Conservation (phyloP, 441 rosid genomes). For the Codiaeum variegatum region DNA sequence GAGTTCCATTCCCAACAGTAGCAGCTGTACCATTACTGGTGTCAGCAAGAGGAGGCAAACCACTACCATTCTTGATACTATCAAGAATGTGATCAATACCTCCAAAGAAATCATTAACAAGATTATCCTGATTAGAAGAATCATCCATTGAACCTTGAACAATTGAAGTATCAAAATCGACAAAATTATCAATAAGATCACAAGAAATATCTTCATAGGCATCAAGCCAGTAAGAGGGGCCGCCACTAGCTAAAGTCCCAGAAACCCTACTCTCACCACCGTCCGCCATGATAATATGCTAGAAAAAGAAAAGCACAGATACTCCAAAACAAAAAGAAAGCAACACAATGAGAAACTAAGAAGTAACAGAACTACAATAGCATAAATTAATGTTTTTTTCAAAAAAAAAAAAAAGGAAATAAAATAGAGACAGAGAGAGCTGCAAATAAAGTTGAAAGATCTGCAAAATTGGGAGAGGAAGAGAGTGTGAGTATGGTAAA, state of each 20-base stretch:
- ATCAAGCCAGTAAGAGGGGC: conserved; percentile 86
- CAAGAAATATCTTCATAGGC: conserved; percentile 80
- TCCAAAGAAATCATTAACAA: conserved; percentile 71
- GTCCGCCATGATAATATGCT: conserved; percentile 40
- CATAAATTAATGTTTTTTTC: not conserved
- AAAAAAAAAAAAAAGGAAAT: not conserved
- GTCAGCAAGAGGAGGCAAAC: conserved; percentile 39
- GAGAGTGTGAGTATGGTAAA: conserved; percentile 20
- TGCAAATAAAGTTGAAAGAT: not conserved
- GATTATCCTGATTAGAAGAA: conserved; percentile 36
- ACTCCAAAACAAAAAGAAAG: conserved; percentile 11
- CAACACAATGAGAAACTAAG: not conserved
- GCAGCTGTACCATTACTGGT: not conserved
- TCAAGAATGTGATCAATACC: conserved; percentile 93
- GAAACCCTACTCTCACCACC: conserved; percentile 53
- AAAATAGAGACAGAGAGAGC: not conserved
- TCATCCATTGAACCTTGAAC: conserved; percentile 43
- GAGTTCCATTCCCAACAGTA: conserved; percentile 26
- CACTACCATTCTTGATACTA: conserved; percentile 75
- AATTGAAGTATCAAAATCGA: conserved; percentile 57
- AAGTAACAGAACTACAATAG: conserved; percentile 4
- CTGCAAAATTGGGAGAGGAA: conserved; percentile 10
- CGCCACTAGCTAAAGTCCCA: conserved; percentile 29
- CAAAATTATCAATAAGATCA: conserved; percentile 65
- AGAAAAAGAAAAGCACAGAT: not conserved